Percentiles rank a stretch among this genome's conserved stretches.
Evolutionary conservation across 164 flowering plant species (phyloP).

Genomic region (Akebia trifoliata): DNA sequence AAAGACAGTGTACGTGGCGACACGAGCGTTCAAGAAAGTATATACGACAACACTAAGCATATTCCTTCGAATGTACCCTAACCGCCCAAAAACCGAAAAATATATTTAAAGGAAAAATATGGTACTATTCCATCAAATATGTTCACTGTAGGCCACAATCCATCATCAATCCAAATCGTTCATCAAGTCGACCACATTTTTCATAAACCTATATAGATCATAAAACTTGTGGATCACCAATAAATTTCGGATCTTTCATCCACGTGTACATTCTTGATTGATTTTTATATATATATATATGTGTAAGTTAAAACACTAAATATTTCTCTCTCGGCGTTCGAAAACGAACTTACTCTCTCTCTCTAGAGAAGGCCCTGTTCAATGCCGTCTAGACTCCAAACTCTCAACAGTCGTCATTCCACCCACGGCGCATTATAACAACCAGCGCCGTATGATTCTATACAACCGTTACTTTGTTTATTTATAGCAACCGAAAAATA

Average conservation of each 20-base stretch:
- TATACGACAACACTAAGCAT: constrained; percentile 10
- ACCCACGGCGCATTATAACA: constrained; percentile 10
- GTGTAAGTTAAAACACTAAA: too few relatives aligned
- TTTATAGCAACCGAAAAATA: not conserved
- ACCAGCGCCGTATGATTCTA: constrained; percentile 1
- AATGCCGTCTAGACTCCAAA: not conserved
- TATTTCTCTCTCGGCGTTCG: too few relatives aligned
- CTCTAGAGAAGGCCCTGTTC: not conserved
- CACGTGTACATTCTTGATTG: too few relatives aligned
- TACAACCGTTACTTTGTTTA: not conserved
- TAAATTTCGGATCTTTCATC: too few relatives aligned
- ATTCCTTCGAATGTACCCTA: constrained; percentile 16
- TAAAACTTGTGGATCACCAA: too few relatives aligned
- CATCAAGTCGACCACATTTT: too few relatives aligned
- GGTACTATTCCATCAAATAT: too few relatives aligned
- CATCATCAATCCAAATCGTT: too few relatives aligned
- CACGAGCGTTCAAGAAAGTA: constrained; percentile 1
- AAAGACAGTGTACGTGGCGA: constrained; percentile 9
- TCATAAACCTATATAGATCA: too few relatives aligned
- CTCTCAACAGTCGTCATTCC: not conserved
- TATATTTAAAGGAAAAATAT: too few relatives aligned
- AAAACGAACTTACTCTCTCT: not conserved
- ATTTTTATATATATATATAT: too few relatives aligned
- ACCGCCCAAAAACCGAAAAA: not conserved
- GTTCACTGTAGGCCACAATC: too few relatives aligned